Evolutionary conservation across 2,329 filamentous ascomycete genomes (phyloP).

Genomic region (Cylindrodendrum hubeiense): DNA sequence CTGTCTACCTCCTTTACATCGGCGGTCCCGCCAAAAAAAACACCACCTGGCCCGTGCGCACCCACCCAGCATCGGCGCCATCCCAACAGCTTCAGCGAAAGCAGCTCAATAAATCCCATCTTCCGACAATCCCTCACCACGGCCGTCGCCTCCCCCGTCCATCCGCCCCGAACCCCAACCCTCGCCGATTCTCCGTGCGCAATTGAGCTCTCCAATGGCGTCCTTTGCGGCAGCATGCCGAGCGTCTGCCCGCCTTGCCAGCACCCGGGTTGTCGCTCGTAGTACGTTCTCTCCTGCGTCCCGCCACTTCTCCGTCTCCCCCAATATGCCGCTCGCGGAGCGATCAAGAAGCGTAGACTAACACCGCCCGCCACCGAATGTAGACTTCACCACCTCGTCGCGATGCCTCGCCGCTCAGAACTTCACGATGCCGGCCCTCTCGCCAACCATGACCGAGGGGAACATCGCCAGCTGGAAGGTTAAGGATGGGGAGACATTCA

Average conservation of each 20-base stretch:
- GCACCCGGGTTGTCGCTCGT: slow-evolving; percentile 63
- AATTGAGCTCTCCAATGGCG: slow-evolving; percentile 66
- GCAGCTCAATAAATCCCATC: slow-evolving; percentile 40
- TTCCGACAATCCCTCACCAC: slow-evolving; percentile 41
- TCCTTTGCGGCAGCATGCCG: slow-evolving; percentile 75
- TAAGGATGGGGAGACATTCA: slow-evolving; percentile 87
- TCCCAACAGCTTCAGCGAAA: slow-evolving; percentile 51
- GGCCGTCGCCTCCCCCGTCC: slow-evolving; percentile 30
- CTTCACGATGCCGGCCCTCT: slow-evolving; percentile 92
- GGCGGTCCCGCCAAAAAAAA: slow-evolving; percentile 49
- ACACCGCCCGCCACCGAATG: slow-evolving; percentile 32
- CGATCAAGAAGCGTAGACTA: slow-evolving; percentile 26
- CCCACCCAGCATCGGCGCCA: slow-evolving; percentile 45
- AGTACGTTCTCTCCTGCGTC: slow-evolving; percentile 58
- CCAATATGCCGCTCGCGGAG: slow-evolving; percentile 39
- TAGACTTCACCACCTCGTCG: slow-evolving; percentile 75
- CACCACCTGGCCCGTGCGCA: slow-evolving; percentile 41
- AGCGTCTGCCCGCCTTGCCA: slow-evolving; percentile 70
- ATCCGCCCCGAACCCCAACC: slow-evolving; percentile 36
- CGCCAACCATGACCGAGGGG: slow-evolving; percentile 93
- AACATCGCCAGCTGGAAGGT: slow-evolving; percentile 89
- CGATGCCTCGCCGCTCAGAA: slow-evolving; percentile 81
- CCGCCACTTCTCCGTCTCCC: slow-evolving; percentile 33
- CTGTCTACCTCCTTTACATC: slow-evolving; percentile 17
- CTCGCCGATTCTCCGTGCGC: slow-evolving; percentile 32